These are phyloP conservation scores for Cladosporium colombiae DNA, from an alignment of 2,329 filamentous ascomycete species.

Conservation along the genomic window DNA sequence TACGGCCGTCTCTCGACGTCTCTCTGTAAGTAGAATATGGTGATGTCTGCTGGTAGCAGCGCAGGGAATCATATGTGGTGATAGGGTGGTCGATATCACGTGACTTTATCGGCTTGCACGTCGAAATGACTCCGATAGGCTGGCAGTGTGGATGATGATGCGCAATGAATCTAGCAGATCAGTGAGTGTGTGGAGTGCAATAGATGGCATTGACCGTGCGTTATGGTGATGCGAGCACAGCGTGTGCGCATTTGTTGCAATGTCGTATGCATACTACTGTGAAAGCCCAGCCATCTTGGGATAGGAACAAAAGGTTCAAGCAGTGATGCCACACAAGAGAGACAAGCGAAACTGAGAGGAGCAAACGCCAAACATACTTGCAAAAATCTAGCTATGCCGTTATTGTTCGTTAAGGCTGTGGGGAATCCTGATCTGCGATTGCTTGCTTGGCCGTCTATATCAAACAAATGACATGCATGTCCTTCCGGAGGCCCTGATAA, in stretches of 20 bases:
- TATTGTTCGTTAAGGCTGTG: neutral
- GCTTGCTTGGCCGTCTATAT: constrained; percentile 8
- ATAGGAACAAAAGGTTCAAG: neutral
- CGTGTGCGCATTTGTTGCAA: too few relatives aligned
- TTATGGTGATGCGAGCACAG: neutral
- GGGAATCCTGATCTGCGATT: neutral
- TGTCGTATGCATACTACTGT: too few relatives aligned
- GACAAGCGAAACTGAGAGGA: neutral
- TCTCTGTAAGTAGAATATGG: neutral
- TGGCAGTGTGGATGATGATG: too few relatives aligned
- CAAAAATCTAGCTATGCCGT: constrained; percentile 3
- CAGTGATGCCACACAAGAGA: neutral
- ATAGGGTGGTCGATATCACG: neutral
- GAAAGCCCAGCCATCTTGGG: neutral
- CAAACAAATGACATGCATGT: neutral
- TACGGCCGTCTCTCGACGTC: neutral
- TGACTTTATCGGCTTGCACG: neutral
- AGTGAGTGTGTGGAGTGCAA: too few relatives aligned
- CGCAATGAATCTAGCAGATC: too few relatives aligned
- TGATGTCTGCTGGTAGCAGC: neutral
- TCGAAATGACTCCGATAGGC: too few relatives aligned
- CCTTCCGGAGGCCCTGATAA: neutral
- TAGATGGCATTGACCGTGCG: too few relatives aligned
- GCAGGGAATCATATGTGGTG: neutral
- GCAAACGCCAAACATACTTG: neutral